Evolutionary conservation across 2,329 filamentous ascomycete genomes (phyloP).

Genomic region (Pseudogymnoascus sp.): DNA sequence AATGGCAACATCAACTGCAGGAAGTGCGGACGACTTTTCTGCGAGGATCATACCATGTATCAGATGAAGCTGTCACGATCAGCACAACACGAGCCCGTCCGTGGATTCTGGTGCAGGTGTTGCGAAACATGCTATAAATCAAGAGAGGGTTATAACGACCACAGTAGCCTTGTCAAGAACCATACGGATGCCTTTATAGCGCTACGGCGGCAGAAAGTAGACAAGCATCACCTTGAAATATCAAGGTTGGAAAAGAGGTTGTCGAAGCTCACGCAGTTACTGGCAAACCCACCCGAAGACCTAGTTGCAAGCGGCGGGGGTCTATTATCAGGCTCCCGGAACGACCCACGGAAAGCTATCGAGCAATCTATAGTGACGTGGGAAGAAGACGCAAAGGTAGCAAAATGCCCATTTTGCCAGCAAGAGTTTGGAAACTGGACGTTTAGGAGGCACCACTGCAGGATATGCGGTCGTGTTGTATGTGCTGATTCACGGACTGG

Average conservation of each 20-base stretch:
- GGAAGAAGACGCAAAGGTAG: slow-evolving; percentile 81
- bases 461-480: slow-evolving; percentile 86
- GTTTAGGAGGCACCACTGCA: slow-evolving; percentile 88
- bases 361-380: slow-evolving; percentile 92
- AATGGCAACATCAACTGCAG: slow-evolving; percentile 88
- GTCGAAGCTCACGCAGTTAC: slow-evolving; percentile 77
- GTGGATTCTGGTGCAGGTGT: slow-evolving; percentile 88
- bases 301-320: slow-evolving; percentile 40
- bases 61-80: slow-evolving; percentile 95
- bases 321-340: slow-evolving; percentile 60
- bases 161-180: slow-evolving; percentile 62
- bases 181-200: slow-evolving; percentile 64
- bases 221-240: slow-evolving; percentile 79
- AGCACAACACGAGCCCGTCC: slow-evolving; percentile 79
- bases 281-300: slow-evolving; percentile 68
- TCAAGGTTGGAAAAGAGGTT: slow-evolving; percentile 85
- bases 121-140: slow-evolving; percentile 99
- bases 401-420: slow-evolving; percentile 85
- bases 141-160: slow-evolving; percentile 89
- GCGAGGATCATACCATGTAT: slow-evolving; percentile 98
- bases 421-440: slow-evolving; percentile 93
- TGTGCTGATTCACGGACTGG: slow-evolving; percentile 78
- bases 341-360: slow-evolving; percentile 61
- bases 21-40: slow-evolving; percentile 87
- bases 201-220: slow-evolving; percentile 68